Evolutionary conservation across 2,329 filamentous ascomycete species (phyloP), one percentile per base, ranked within the genome.

Genomic region (Sclerotinia sclerotiorum): DNA sequence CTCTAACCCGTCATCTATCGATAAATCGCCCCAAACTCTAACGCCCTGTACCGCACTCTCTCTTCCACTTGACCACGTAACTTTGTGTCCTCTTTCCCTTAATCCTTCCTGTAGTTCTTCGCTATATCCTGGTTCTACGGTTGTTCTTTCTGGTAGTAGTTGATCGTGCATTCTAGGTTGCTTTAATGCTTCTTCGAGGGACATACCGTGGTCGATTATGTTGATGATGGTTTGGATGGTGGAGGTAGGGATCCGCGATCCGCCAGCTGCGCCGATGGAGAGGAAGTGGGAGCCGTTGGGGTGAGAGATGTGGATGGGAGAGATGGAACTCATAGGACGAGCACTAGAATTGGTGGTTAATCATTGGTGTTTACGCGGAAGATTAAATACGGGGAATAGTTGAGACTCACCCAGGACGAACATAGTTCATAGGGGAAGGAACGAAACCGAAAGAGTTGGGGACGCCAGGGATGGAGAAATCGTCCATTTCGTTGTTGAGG

Each of bases 361-460:
- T 62, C 21, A 39, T 21, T 51, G 21, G 13, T 51, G 17, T 19
- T 42, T 42, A 42, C 13, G 39, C 39, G 39, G 39, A 15, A 42
- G 39, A 17, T 6, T n/a, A 5, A 4, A 35, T 35, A n/a, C 8
- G 13, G 19, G 29, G 29, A 19, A n/a, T 11, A 24, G 5, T 17
- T 27, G n/a, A 48, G 32, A 63, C 60, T 51, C 19, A 63, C 60
- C 29, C 46, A 39, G 60, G 88, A 6, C 88, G 85, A 77, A 97
- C 88, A 77, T 88, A 97, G 83, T 98, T 97, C 56, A 89, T 85
- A 5, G 88, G 86, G 0, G 87, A 89, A 1, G 94, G 93, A 56
- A 89, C 85, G 80, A 93, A 97, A 65, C 93, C 93, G 77, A 97
- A 98, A 35, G 89, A 87, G 77, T 97, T 97, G 69, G 83, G 84